These are phyloP conservation scores for Leccinum fallax DNA, from an alignment of 1,284 basidiomycete genomes.

Conservation along the genomic window DNA sequence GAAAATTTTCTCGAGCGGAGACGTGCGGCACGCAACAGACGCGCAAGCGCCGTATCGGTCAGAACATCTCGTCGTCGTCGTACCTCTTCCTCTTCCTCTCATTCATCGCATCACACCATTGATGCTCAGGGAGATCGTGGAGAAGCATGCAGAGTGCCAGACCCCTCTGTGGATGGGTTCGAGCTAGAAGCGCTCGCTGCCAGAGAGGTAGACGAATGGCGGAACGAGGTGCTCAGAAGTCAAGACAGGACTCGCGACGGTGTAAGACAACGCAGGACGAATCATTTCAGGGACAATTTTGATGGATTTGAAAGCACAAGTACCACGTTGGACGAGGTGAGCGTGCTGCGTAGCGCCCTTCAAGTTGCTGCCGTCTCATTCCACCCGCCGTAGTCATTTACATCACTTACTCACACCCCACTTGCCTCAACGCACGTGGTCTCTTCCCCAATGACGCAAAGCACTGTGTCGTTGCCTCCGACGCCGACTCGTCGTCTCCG, in stretches of 20 bases:
- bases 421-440: slow-evolving; percentile 51
- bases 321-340: slow-evolving; percentile 49
- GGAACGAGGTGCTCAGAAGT: slow-evolving; percentile 42
- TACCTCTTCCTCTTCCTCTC: slow-evolving; percentile 15
- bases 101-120: slow-evolving; percentile 9
- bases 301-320: slow-evolving; percentile 25
- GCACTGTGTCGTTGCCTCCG: slow-evolving; percentile 29
- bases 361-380: slow-evolving; percentile 1
- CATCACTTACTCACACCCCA: slow-evolving; percentile 45
- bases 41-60: slow-evolving; percentile 29
- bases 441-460: slow-evolving; percentile 42
- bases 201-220: slow-evolving; percentile 57
- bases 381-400: slow-evolving; percentile 39
- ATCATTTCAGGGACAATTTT: slow-evolving; percentile 12
- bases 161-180: slow-evolving; percentile 25
- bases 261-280: slow-evolving; percentile 19
- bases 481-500: slow-evolving; percentile 19
- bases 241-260: slow-evolving; percentile 16
- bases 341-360: slow-evolving; percentile 9
- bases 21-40: slow-evolving; percentile 35
- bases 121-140: slow-evolving; percentile 9
- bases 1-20: slow-evolving; percentile 47
- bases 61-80: slow-evolving; percentile 11
- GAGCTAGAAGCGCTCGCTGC: slow-evolving; percentile 55
- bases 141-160: slow-evolving; percentile 10